phyloP scores from a whole-genome alignment of 441 rosid species.

The Syzygium malaccense region DNA sequence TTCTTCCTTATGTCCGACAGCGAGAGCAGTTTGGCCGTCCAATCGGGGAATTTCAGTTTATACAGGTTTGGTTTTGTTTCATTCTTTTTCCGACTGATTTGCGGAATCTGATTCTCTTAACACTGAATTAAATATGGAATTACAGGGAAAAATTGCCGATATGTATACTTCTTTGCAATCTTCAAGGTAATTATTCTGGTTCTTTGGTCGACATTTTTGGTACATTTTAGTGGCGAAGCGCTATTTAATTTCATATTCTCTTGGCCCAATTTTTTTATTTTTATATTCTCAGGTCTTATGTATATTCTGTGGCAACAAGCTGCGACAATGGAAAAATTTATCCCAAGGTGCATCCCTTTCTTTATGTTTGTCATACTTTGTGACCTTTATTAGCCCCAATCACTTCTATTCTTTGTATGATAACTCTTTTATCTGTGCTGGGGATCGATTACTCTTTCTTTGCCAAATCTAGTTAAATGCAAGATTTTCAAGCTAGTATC shows the following conservation, averaged over 20 bases:
- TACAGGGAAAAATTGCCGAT: slow-evolving; percentile 94
- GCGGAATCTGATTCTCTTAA: background rate
- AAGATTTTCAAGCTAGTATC: background rate
- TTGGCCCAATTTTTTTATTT: background rate
- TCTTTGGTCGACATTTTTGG: background rate
- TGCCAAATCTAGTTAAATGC: background rate
- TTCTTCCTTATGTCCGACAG: slow-evolving; percentile 81
- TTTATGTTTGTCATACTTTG: background rate
- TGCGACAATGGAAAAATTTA: slow-evolving; percentile 74
- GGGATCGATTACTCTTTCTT: background rate
- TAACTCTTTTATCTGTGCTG: background rate
- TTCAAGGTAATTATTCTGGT: slow-evolving; percentile 49
- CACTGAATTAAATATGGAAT: slow-evolving; percentile 12
- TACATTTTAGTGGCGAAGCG: background rate
- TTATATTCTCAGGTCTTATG: slow-evolving; percentile 57
- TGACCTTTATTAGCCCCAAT: background rate
- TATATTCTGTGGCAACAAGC: slow-evolving; percentile 87
- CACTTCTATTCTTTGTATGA: background rate
- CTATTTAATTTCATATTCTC: background rate
- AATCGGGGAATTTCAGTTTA: slow-evolving; percentile 84
- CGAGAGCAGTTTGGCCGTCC: slow-evolving; percentile 93
- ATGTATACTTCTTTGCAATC: slow-evolving; percentile 91
- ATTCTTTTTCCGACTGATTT: background rate
- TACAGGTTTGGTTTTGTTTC: slow-evolving; percentile 50
- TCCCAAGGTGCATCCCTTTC: slow-evolving; percentile 53